Percentiles rank a stretch among this genome's conserved stretches.
These are phyloP conservation scores for Yamadazyma spencermartinsiae DNA, from an alignment of 1,139 yeast genomes.

Conservation along the genomic window DNA sequence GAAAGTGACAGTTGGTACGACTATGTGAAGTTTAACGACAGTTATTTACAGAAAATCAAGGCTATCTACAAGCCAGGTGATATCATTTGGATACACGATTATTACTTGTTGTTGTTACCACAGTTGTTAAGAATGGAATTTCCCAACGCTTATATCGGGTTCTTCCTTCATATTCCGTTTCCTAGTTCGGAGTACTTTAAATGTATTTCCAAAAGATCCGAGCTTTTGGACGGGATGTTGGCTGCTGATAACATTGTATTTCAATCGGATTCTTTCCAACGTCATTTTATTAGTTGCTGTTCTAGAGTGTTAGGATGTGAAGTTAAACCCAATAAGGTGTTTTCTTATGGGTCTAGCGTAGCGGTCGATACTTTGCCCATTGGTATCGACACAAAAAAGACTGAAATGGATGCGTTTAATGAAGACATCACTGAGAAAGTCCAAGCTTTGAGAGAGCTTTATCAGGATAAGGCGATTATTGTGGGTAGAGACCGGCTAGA, in stretches of 20 bases:
- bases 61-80: constrained; percentile 84
- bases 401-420: constrained; percentile 59
- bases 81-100: constrained; percentile 93
- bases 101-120: constrained; percentile 80
- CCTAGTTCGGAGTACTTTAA: constrained; percentile 96
- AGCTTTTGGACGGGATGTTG: constrained; percentile 83
- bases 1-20: constrained; percentile 88
- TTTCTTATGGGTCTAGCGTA: constrained; percentile 75
- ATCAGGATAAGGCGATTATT: constrained; percentile 72
- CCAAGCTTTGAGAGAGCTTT: constrained; percentile 59
- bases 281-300: constrained; percentile 90
- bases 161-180: constrained; percentile 86
- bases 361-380: constrained; percentile 77
- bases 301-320: constrained; percentile 78
- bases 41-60: constrained; percentile 77
- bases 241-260: constrained; percentile 87
- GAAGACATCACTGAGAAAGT: constrained; percentile 36
- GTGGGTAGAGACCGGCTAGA: constrained; percentile 84
- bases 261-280: constrained; percentile 81
- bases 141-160: constrained; percentile 79
- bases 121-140: constrained; percentile 81
- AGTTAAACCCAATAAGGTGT: constrained; percentile 55
- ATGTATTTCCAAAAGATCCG: constrained; percentile 78
- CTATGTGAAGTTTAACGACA: constrained; percentile 87
- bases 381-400: constrained; percentile 73